phyloP scores from a whole-genome alignment of 2,329 filamentous ascomycete genomes.

The Microdochium paspali region DNA sequence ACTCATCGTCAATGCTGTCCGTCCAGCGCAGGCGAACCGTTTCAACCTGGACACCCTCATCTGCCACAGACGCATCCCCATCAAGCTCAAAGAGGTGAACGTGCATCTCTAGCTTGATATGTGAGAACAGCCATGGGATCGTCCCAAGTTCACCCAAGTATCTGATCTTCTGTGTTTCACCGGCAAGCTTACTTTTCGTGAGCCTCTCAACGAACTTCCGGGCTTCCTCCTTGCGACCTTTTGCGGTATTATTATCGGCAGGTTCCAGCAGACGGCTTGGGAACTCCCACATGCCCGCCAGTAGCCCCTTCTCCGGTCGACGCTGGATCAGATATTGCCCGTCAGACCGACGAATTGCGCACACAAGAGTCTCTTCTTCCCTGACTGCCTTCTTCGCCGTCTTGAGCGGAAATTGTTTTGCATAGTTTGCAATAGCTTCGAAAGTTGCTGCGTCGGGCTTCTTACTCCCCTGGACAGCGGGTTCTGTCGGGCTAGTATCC shows the following conservation, averaged over 20 bases:
- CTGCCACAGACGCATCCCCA: conserved; percentile 1
- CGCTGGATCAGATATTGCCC: conserved; percentile 37
- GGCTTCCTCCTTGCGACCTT: conserved; percentile 26
- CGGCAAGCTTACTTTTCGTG: conserved; percentile 2
- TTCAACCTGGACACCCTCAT: conserved; percentile 2
- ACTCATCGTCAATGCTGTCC: conserved; percentile 33
- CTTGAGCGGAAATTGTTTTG: conserved; percentile 41
- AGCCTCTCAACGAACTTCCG: conserved; percentile 11
- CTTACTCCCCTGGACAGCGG: background rate
- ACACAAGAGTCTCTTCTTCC: conserved; percentile 42
- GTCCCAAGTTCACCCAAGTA: conserved; percentile 34
- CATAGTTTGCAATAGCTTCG: conserved; percentile 31
- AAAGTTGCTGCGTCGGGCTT: conserved; percentile 14
- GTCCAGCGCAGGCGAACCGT: conserved; percentile 21
- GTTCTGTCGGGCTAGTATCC: conserved; percentile 3
- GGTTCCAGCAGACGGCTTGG: conserved; percentile 32
- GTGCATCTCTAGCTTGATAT: conserved; percentile 47
- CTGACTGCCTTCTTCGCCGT: conserved; percentile 40
- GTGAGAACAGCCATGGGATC: conserved; percentile 49
- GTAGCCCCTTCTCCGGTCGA: conserved; percentile 42
- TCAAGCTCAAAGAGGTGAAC: conserved; percentile 38
- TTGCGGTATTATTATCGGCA: conserved; percentile 9
- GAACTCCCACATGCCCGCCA: conserved; percentile 48
- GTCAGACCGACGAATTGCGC: conserved; percentile 33
- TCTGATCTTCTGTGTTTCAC: conserved; percentile 10